These are phyloP conservation scores for Chaetomium sp. DNA, from an alignment of 2,329 filamentous ascomycete species.

Conservation along the genomic window DNA sequence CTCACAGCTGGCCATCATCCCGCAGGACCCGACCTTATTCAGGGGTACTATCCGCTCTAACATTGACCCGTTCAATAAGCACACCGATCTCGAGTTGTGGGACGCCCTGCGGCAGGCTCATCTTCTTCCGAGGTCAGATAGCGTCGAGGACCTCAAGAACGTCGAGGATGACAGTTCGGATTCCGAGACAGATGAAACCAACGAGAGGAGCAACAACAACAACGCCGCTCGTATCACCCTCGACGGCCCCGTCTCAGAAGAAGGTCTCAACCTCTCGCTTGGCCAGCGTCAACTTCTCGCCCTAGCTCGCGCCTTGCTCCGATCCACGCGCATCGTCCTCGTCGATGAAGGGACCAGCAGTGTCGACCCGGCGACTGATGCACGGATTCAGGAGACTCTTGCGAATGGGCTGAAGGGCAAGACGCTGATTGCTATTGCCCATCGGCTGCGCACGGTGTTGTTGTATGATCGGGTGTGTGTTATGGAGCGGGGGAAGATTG, in stretches of 20 bases:
- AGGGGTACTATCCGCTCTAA: constrained; percentile 73
- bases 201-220: constrained; percentile 20
- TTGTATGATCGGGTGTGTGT: constrained; percentile 94
- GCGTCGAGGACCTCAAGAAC: neutral
- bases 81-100: constrained; percentile 73
- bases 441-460: constrained; percentile 85
- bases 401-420: constrained; percentile 75
- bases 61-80: constrained; percentile 73
- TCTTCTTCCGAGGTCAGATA: constrained; percentile 45
- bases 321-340: constrained; percentile 83
- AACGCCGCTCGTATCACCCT: constrained; percentile 60
- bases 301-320: constrained; percentile 80
- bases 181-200: constrained; percentile 33
- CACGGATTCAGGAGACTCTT: constrained; percentile 89
- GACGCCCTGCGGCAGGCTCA: constrained; percentile 70
- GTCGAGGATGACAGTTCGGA: constrained; percentile 13
- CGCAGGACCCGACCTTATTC: constrained; percentile 79
- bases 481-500: constrained; percentile 85
- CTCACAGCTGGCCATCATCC: constrained; percentile 73
- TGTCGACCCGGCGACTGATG: constrained; percentile 94
- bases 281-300: constrained; percentile 96
- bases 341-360: constrained; percentile 93
- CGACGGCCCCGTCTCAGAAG: constrained; percentile 81
- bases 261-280: constrained; percentile 91
- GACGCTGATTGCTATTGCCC: constrained; percentile 87